Evolutionary conservation across 305 asterid species (phyloP).

Genomic region (Coffea humblotiana): DNA sequence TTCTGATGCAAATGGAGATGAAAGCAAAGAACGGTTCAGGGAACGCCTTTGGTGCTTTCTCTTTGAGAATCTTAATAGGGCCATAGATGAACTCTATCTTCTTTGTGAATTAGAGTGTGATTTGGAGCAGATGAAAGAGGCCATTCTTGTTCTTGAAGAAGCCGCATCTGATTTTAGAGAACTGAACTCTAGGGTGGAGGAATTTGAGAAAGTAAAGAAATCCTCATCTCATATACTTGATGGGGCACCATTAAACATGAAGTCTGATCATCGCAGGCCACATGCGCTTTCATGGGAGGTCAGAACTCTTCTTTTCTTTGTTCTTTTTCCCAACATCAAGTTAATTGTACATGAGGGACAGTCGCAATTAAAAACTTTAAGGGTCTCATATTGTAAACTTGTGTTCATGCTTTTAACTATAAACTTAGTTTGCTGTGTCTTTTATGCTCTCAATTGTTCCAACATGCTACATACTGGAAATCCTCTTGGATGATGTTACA

Average conservation of each 20-base stretch:
- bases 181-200: slow-evolving; percentile 78
- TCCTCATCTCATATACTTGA: slow-evolving; percentile 56
- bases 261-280: slow-evolving; percentile 96
- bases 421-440: background rate
- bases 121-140: slow-evolving; percentile 74
- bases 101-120: slow-evolving; percentile 87
- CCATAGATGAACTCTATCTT: slow-evolving; percentile 96
- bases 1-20: slow-evolving; percentile 47
- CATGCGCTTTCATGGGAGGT: slow-evolving; percentile 99
- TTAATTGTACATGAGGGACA: background rate
- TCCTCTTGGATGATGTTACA: slow-evolving; percentile 1
- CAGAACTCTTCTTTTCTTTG: slow-evolving; percentile 28
- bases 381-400: background rate
- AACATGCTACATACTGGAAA: background rate
- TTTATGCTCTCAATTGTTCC: background rate
- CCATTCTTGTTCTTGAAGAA: slow-evolving; percentile 96
- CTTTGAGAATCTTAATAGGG: slow-evolving; percentile 95
- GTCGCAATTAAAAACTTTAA: background rate
- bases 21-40: slow-evolving; percentile 95
- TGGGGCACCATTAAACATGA: slow-evolving; percentile 56
- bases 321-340: slow-evolving; percentile 11
- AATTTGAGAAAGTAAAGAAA: slow-evolving; percentile 81
- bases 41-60: slow-evolving; percentile 99
- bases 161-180: slow-evolving; percentile 94
- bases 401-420: background rate